These are phyloP conservation scores for Ganoderma lingzhi DNA, from an alignment of 1,284 basidiomycete species.

Conservation along the genomic window DNA sequence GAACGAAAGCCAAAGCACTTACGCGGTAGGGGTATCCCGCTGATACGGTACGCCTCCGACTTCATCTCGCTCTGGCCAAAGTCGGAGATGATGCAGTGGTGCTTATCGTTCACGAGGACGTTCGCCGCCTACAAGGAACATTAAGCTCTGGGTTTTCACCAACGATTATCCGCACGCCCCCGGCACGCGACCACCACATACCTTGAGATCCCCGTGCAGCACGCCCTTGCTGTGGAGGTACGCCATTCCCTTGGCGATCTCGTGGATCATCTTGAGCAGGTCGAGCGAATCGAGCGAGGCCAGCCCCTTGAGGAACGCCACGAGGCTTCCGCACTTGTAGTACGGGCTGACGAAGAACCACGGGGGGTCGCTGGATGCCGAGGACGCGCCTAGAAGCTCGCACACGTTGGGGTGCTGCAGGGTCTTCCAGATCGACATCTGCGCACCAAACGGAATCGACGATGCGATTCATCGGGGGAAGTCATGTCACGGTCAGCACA, in stretches of 20 bases:
- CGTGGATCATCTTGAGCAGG: slow-evolving; percentile 65
- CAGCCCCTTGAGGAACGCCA: slow-evolving; percentile 55
- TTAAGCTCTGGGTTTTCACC: neutral
- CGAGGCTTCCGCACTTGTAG: slow-evolving; percentile 52
- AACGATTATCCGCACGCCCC: neutral
- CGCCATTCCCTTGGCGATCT: slow-evolving; percentile 80
- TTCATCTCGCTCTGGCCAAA: slow-evolving; percentile 85
- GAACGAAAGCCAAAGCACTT: slow-evolving; percentile 39
- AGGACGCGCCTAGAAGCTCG: slow-evolving; percentile 52
- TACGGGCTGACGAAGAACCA: slow-evolving; percentile 69
- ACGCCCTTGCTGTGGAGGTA: slow-evolving; percentile 73
- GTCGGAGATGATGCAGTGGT: slow-evolving; percentile 76
- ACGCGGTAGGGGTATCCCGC: slow-evolving; percentile 62
- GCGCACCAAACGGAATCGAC: slow-evolving; percentile 1
- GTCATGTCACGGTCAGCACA: slow-evolving; percentile 5
- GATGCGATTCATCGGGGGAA: slow-evolving; percentile 5
- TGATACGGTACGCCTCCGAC: slow-evolving; percentile 69
- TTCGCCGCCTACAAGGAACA: slow-evolving; percentile 65
- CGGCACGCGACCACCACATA: slow-evolving; percentile 34
- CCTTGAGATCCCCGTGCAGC: slow-evolving; percentile 80
- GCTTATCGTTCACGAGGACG: slow-evolving; percentile 72
- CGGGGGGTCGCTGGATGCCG: slow-evolving; percentile 49
- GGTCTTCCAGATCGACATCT: slow-evolving; percentile 47
- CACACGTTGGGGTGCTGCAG: slow-evolving; percentile 51
- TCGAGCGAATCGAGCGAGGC: slow-evolving; percentile 48